Evolutionary conservation across 2,329 filamentous ascomycete species (phyloP).

Genomic region (Harringtonia lauricola): DNA sequence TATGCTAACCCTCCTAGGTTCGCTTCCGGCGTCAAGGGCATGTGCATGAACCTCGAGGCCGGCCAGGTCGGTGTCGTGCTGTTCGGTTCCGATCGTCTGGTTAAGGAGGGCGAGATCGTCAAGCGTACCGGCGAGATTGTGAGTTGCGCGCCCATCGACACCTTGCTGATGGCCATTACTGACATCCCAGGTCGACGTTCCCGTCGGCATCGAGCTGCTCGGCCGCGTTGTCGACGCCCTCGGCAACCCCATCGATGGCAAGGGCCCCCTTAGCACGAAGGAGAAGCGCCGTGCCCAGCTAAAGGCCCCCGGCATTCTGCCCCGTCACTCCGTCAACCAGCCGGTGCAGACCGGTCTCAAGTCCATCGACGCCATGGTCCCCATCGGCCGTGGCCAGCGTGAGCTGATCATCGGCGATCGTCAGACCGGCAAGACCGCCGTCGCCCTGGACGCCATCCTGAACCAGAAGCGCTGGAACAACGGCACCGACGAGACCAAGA

Average conservation of each 20-base stretch:
- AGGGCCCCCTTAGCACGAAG: slow-evolving; percentile 89
- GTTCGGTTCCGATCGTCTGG: slow-evolving; percentile 99
- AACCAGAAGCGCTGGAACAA: slow-evolving; percentile 99
- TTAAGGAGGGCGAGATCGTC: slow-evolving; percentile 98
- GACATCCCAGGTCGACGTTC: slow-evolving; percentile 71
- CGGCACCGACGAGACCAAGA: slow-evolving; percentile 79
- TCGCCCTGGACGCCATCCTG: slow-evolving; percentile 93
- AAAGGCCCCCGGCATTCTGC: slow-evolving; percentile 97
- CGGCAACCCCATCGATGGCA: slow-evolving; percentile 98
- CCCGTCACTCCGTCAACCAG: slow-evolving; percentile 93
- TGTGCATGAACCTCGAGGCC: slow-evolving; percentile 99
- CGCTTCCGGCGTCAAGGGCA: slow-evolving; percentile 98
- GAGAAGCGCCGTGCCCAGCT: slow-evolving; percentile 94
- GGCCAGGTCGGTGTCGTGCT: slow-evolving; percentile 99
- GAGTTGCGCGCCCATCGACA: no score
- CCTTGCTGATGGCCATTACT: slow-evolving; percentile 14
- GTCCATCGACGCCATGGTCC: slow-evolving; percentile 99
- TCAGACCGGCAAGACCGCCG: slow-evolving; percentile 99
- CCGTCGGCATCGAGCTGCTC: slow-evolving; percentile 84
- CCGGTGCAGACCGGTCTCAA: slow-evolving; percentile 99
- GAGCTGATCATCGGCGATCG: slow-evolving; percentile 99
- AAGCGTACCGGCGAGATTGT: slow-evolving; percentile 99
- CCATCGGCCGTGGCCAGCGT: slow-evolving; percentile 99
- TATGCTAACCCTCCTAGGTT: slow-evolving; percentile 44
- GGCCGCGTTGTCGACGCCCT: slow-evolving; percentile 98